Conservation (phyloP, 306 rosid species). For the Elaeagnus macrophylla region DNA sequence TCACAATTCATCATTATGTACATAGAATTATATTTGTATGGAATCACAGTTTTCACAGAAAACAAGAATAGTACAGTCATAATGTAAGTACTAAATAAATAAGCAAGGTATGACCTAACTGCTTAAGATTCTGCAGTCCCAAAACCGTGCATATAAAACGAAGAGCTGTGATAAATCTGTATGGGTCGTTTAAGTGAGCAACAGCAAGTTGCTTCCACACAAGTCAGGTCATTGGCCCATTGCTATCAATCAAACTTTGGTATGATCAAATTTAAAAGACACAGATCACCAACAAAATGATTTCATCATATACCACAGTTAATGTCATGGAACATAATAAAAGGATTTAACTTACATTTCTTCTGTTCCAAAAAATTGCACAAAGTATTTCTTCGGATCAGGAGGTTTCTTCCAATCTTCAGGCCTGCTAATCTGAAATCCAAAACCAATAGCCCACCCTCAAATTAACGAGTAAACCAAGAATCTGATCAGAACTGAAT, state of each 20-base stretch:
- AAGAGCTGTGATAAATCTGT: no score
- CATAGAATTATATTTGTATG: background rate
- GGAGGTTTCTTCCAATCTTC: constrained; percentile 78
- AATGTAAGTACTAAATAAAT: no score
- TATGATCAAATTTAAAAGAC: no score
- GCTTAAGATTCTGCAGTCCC: no score
- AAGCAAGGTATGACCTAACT: no score
- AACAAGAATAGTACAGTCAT: background rate
- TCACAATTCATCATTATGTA: background rate
- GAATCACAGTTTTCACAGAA: background rate
- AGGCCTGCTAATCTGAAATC: constrained; percentile 80
- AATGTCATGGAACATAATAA: constrained; percentile 2
- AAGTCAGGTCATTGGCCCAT: no score
- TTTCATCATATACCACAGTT: background rate
- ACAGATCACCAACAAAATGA: background rate
- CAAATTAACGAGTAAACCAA: constrained; percentile 8
- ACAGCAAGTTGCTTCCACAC: no score
- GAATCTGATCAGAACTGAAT: background rate
- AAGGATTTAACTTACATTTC: constrained; percentile 65
- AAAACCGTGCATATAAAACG: no score
- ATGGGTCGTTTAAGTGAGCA: no score
- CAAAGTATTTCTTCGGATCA: constrained; percentile 89
- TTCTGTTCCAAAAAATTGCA: constrained; percentile 84
- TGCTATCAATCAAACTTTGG: no score
- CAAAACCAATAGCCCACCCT: constrained; percentile 21